Base-by-base conservation (phyloP, 2,329 filamentous ascomycete species). In the Fusarium neocosmosporiellum region DNA sequence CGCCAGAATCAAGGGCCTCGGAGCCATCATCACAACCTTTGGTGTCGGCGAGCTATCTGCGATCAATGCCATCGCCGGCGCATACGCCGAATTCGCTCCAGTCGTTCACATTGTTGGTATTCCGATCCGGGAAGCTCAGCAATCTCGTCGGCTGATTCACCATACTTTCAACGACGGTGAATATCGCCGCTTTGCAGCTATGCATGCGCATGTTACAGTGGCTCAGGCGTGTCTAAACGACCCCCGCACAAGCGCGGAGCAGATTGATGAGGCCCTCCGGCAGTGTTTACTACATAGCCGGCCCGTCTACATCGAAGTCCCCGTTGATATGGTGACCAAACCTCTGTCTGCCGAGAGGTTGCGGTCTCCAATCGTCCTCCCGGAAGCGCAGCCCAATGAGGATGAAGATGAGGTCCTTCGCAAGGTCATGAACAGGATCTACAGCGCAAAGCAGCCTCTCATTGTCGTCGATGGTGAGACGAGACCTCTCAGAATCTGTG, bases 151-250 rank as follows among this genome's bases (percentile, higher is more conserved):
- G 13, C 69, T 84, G 57, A 80, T 89, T 24, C 88, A 90, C 63
- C 88, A 90, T 66, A 88, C 88, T 0, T 83, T 90, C 70, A 84
- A 85, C n/a, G 88, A 89, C 70, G 87, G 86, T 13, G 85, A 89
- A 34, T 89, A 86, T 63, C 78, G 83, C 24, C 80, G 84, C 18
- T 89, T 89, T 76, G 80, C 83, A 9, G 80, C 86, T 53, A 87
- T 90, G 84, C 80, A 83, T 36, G 78, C 79, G 18, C 81, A 85
- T 57, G 84, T 89, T 59, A 88, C 87, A 0, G 83, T 85, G 11
- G 85, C 85, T 0, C 86, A 88, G 69, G 81, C 82, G 4, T 55
- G 63, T 9, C 76, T 89, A 2, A 82, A 77, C 50, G 84, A 89
- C 67, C 79, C 84, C 1, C 71, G 78, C 4, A 84, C 83, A 2